Evolutionary conservation across 2,329 filamentous ascomycete species (phyloP).

Genomic region (Thielaviopsis populi): DNA sequence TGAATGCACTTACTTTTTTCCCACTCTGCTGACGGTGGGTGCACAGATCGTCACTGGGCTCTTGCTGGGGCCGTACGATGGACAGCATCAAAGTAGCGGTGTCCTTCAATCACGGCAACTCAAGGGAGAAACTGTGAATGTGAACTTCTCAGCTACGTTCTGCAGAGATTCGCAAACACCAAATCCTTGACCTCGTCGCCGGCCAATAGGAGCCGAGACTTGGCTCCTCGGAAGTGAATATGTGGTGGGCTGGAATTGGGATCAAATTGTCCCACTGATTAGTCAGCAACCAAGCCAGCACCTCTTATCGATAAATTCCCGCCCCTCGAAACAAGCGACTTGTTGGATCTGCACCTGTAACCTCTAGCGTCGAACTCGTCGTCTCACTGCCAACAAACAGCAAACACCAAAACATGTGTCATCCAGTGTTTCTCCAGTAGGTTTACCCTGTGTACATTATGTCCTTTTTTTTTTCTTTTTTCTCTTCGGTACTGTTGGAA

Average conservation of each 20-base stretch:
- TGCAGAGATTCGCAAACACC: no score
- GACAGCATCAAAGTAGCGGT: not conserved
- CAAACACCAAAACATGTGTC: not conserved
- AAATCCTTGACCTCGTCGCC: no score
- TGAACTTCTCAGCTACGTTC: no score
- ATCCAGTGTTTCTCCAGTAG: not conserved
- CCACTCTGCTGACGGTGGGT: not conserved
- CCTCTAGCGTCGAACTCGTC: not conserved
- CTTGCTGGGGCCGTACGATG: not conserved
- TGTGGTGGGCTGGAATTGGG: not conserved
- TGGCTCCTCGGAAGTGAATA: not conserved
- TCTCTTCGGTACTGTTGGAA: not conserved
- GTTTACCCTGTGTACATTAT: not conserved
- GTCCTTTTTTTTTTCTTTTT: not conserved
- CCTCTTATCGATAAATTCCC: not conserved
- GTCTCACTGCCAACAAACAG: not conserved
- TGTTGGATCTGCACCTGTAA: not conserved
- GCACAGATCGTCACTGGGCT: not conserved
- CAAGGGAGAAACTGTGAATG: not conserved
- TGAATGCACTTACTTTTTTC: no score
- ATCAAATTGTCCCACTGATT: not conserved
- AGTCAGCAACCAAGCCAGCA: not conserved
- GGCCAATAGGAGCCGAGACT: no score
- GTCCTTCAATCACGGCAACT: not conserved
- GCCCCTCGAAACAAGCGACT: not conserved